Base-by-base conservation (phyloP, 495 filamentous ascomycete species). In the Baudoinia panamericana region DNA sequence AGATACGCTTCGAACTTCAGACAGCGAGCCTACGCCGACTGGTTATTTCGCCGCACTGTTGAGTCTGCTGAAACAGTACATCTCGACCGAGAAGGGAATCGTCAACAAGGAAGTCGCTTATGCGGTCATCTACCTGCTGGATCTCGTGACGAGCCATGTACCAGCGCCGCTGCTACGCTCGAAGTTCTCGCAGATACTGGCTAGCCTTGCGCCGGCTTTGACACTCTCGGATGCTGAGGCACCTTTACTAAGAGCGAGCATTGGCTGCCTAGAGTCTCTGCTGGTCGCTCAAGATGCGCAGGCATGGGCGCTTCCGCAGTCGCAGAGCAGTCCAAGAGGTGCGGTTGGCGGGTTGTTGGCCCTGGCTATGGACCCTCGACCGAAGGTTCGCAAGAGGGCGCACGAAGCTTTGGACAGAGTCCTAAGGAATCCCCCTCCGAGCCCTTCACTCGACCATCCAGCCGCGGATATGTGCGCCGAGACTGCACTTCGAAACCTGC, bases 21-120 rank as follows among this genome's bases (percentile, higher is more conserved):
- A 84, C 41, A 77, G 82, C 42, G 71, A 82, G 50, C 71, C 78
- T 37, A 84, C 82, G 6, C 68, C 92, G 3, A 93, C 90, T 1
- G 86, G 80, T 48, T 97, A 96, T 59, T 92, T 96, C 51, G 84
- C 84, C n/a, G 85, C 92, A 2, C 71, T 97, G n/a, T 70, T 97
- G 28, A 85, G 87, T 24, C 68, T 97, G 4, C 73, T 97, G 11
- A 75, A 73, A 39, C 81, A 87, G 60, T 75, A 82, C 1, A 67
- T 82, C 13, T 76, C 73, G 13, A 61, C 69, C 28, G 59, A 67
- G 3, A 63, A 68, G 41, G 73, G 73, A 27, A 70, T 76, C 22
- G 63, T 79, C 37, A 92, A 93, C 60, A 87, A 84, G 59, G 82
- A 90, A 35, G 64, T 92, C 27, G 81, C 82, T 17, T 76, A 78